phyloP scores from a whole-genome alignment of 345 rosid species.

The Citrus mangshanensis region DNA sequence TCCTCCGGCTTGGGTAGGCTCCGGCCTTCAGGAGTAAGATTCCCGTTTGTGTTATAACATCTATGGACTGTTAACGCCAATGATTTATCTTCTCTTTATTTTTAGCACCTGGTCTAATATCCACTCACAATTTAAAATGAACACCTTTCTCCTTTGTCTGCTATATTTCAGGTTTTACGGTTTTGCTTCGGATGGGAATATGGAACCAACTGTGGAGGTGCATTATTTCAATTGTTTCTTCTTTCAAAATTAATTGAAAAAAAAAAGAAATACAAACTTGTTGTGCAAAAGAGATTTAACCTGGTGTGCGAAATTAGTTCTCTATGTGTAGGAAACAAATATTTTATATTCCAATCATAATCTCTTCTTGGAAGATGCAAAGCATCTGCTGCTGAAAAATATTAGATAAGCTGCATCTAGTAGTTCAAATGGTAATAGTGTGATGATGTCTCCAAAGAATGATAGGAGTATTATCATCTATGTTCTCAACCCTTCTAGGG shows the following conservation, averaged over 20 bases:
- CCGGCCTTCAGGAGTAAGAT: not conserved
- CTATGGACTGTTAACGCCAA: not conserved
- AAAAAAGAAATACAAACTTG: not conserved
- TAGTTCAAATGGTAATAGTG: not conserved
- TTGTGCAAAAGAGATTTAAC: not conserved
- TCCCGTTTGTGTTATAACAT: not conserved
- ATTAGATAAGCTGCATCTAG: not conserved
- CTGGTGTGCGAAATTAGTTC: not conserved
- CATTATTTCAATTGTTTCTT: conserved; percentile 4
- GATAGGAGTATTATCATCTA: not conserved
- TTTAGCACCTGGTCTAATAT: conserved; percentile 2
- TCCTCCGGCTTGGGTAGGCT: not conserved
- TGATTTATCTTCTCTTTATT: not conserved
- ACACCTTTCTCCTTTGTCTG: conserved; percentile 4
- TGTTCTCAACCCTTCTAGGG: not conserved
- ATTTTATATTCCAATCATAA: not conserved
- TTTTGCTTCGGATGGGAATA: conserved; percentile 85
- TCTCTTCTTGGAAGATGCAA: not conserved
- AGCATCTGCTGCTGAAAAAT: not conserved
- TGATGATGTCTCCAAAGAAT: not conserved
- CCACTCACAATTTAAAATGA: not conserved
- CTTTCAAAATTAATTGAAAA: not conserved
- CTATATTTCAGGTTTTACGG: conserved; percentile 70
- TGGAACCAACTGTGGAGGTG: conserved; percentile 94
- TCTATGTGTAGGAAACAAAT: not conserved